These are phyloP conservation scores for Nicotiana rustica DNA, from an alignment of 305 asterid species.

Conservation along the genomic window DNA sequence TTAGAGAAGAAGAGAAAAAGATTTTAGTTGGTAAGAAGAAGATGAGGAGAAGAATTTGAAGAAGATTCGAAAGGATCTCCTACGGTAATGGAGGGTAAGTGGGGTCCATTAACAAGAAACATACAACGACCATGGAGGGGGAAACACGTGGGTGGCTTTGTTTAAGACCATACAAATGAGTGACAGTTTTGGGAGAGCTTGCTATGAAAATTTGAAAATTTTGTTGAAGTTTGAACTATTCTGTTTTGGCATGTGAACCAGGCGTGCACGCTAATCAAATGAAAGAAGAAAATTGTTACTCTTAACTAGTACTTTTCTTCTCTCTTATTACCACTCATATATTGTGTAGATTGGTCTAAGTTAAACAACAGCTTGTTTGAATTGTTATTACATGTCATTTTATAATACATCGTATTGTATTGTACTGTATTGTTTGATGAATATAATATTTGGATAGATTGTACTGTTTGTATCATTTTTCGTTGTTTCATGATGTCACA, in stretches of 20 bases:
- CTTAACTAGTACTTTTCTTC: too few species aligned
- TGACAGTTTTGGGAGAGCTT: not conserved
- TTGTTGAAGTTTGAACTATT: not conserved
- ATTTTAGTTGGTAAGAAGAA: conserved; percentile 27
- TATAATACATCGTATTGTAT: too few species aligned
- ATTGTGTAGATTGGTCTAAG: too few species aligned
- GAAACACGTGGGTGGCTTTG: conserved; percentile 55
- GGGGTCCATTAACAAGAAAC: conserved; percentile 48
- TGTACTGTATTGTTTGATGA: too few species aligned
- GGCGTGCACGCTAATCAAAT: conserved; percentile 30
- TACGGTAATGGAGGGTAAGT: conserved; percentile 50
- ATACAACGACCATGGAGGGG: conserved; percentile 47
- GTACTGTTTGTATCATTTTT: too few species aligned
- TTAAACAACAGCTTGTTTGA: too few species aligned
- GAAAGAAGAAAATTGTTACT: not conserved
- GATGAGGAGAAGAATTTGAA: conserved; percentile 40
- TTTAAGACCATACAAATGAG: conserved; percentile 58
- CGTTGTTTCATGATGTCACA: too few species aligned
- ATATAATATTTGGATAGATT: too few species aligned
- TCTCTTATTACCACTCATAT: too few species aligned
- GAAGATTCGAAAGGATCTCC: conserved; percentile 74
- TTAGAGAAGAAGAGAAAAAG: conserved; percentile 28
- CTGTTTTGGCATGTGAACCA: conserved; percentile 18
- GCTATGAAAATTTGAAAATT: not conserved
- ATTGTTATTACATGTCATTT: too few species aligned